Evolutionary conservation across 345 rosid species (phyloP), one percentile per base, ranked within the genome.

Genomic region (Gossypium stocksii): DNA sequence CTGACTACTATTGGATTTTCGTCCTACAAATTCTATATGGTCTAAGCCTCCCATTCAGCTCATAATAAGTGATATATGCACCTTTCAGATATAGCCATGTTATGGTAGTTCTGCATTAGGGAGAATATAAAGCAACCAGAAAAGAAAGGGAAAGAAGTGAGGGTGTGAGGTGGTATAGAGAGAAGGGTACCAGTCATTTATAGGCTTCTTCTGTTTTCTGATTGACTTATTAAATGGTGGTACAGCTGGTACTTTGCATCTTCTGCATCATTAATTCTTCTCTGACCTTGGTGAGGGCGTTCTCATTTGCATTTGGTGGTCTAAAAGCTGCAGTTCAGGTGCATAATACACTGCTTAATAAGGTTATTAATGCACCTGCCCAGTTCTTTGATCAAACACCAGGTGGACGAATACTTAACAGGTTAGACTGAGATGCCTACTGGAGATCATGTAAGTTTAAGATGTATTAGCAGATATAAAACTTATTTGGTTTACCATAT

Each of bases 241-340:
- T 71, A 83, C 90, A 92, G 98, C 80, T 84, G 70, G 81, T 89
- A 71, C 97, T 92, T 22, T 83, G 89, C 85, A 81, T 86, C 73
- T 94, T 94, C 79, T 94, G 97, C 82, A 57, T 81, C 54, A n/a
- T 84, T 65, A 94, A 94, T 82, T 92, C 97, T 16, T 59, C 81
- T 67, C 73, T 89, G 51, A 94, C 98, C 9, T 76, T 94, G 83
- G 88, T 86, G 83, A 89, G 97, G 80, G 97, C 98, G 67, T 94
- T 94, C 87, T 90, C 97, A 2, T 94, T 94, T 88, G 97, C 98
- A 73, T 92, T 79, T 71, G 98, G 98, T 73, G 97, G 98, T 74
- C 77, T 94, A 77, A 84, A 75, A 76, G 97, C 93, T 73, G 98
- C 98, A 59, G 83, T 86, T 64, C 74, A 75, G 66, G 92, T 92